Conservation (phyloP, 2,329 filamentous ascomycete genomes). For the Fusarium sp. region DNA sequence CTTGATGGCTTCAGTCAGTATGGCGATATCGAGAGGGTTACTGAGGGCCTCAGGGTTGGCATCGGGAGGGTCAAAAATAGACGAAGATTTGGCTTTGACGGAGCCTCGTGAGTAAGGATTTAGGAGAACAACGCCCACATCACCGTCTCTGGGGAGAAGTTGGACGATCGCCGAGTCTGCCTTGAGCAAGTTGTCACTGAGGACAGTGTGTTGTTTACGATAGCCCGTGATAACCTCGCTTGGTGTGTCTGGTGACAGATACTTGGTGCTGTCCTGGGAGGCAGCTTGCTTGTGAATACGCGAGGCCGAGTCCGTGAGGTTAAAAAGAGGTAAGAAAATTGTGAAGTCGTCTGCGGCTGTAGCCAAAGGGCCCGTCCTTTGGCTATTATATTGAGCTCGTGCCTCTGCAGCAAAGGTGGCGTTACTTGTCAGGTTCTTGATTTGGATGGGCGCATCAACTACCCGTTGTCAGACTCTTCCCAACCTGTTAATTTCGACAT, state of each 20-base stretch:
- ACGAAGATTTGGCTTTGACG: conserved; percentile 32
- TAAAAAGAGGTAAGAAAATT: conserved; percentile 28
- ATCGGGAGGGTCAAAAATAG: conserved; percentile 28
- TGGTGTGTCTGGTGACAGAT: conserved; percentile 19
- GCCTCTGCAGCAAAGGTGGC: conserved; percentile 32
- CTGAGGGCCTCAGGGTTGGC: conserved; percentile 35
- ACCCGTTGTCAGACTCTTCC: not conserved
- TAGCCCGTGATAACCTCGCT: conserved; percentile 31
- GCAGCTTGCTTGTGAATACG: conserved; percentile 17
- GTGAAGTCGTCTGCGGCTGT: conserved; percentile 33
- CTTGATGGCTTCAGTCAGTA: conserved; percentile 21
- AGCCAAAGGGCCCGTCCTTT: conserved; percentile 26
- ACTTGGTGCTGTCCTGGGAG: conserved; percentile 22
- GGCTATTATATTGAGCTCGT: conserved; percentile 12
- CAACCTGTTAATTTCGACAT: not conserved
- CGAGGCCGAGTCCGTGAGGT: conserved; percentile 13
- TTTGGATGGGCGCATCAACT: conserved; percentile 31
- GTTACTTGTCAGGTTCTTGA: conserved; percentile 25
- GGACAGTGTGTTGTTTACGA: conserved; percentile 27
- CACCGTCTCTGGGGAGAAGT: conserved; percentile 35
- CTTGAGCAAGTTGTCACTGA: conserved; percentile 26
- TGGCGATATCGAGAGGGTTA: conserved; percentile 31
- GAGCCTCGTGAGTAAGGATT: conserved; percentile 40
- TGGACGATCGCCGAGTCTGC: conserved; percentile 29
- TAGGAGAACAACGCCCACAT: conserved; percentile 27